Conservation (phyloP, 805 yeast genomes). For the Nakazawaea peltata region DNA sequence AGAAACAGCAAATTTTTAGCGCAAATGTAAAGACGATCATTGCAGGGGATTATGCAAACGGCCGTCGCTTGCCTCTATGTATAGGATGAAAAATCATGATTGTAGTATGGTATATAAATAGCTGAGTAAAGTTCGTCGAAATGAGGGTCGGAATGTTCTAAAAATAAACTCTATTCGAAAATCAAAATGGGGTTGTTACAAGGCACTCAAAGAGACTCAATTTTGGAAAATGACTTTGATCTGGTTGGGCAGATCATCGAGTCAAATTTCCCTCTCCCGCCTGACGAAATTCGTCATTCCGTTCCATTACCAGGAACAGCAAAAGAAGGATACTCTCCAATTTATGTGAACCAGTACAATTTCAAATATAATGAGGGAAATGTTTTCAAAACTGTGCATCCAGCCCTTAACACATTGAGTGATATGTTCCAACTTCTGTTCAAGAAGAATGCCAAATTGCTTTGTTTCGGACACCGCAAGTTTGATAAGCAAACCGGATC, state of each 20-base stretch:
- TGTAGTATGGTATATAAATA: too few species aligned
- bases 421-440: slow-evolving; percentile 36
- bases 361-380: not conserved
- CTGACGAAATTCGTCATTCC: slow-evolving; percentile 2
- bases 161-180: too few species aligned
- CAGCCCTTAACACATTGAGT: slow-evolving; percentile 34
- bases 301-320: not conserved
- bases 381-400: slow-evolving; percentile 19
- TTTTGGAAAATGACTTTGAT: too few species aligned
- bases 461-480: slow-evolving; percentile 40
- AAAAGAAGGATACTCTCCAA: slow-evolving; percentile 7
- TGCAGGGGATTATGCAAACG: too few species aligned
- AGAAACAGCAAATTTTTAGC: too few species aligned
- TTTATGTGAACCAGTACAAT: slow-evolving; percentile 5
- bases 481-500: slow-evolving; percentile 13
- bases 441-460: slow-evolving; percentile 24
- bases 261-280: slow-evolving; percentile 3
- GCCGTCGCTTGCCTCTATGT: too few species aligned
- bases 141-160: too few species aligned
- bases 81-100: too few species aligned
- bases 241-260: not conserved
- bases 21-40: too few species aligned
- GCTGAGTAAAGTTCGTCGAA: too few species aligned
- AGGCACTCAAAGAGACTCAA: too few species aligned
- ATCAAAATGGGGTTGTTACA: too few species aligned